Evolutionary conservation across 768 basidiomycete species (phyloP).

Genomic region (Lentinula raphanica): DNA sequence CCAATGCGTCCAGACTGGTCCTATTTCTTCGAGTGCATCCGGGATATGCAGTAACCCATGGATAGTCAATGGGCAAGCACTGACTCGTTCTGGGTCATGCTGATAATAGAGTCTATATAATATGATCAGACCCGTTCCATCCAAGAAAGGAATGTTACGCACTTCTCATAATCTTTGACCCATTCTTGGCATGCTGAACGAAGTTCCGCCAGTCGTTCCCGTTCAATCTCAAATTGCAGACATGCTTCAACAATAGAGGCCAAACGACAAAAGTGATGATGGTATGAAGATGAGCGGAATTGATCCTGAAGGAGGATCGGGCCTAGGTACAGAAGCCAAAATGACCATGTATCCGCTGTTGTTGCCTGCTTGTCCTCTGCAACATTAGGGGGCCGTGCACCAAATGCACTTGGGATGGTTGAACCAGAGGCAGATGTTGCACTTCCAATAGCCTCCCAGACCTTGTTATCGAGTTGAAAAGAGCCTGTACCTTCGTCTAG

Average conservation of each 20-base stretch:
- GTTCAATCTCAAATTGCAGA: conserved; percentile 21
- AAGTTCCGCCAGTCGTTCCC: conserved; percentile 13
- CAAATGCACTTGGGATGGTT: conserved; percentile 23
- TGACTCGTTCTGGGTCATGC: conserved; percentile 10
- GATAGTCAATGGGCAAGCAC: conserved; percentile 15
- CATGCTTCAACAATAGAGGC: conserved; percentile 23
- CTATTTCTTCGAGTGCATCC: conserved; percentile 11
- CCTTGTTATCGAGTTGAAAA: conserved; percentile 22
- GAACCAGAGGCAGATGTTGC: conserved; percentile 20
- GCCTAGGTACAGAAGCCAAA: conserved; percentile 25
- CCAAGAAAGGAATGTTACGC: too few species aligned
- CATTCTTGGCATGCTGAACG: conserved; percentile 19
- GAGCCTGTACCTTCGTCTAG: conserved; percentile 24
- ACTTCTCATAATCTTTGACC: conserved; percentile 27
- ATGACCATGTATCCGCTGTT: conserved; percentile 24
- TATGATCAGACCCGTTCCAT: too few species aligned
- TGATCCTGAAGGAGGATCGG: conserved; percentile 21
- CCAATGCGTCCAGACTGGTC: conserved; percentile 22
- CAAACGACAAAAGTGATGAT: conserved; percentile 26
- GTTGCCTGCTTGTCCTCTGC: conserved; percentile 12
- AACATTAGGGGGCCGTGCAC: conserved; percentile 20
- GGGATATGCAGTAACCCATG: conserved; percentile 21
- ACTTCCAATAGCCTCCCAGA: conserved; percentile 33
- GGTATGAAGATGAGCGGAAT: conserved; percentile 22
- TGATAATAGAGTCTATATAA: conserved; percentile 19